Evolutionary conservation across 768 basidiomycete genomes (phyloP).

Genomic region (Termitomyces heimii): DNA sequence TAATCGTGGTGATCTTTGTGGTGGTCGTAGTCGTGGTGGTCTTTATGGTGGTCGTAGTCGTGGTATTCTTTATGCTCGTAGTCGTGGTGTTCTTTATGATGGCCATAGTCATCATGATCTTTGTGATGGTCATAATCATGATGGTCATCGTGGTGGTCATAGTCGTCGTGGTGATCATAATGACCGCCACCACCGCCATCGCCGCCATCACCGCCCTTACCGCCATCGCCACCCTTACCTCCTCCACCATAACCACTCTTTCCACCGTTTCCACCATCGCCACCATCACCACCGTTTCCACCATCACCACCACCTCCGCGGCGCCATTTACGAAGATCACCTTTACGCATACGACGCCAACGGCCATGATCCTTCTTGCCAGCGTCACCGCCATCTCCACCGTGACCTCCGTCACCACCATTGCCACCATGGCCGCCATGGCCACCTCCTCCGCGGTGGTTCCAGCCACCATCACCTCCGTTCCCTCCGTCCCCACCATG

Average conservation of each 20-base stretch:
- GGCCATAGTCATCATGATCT: not conserved
- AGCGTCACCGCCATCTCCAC: not conserved
- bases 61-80: not conserved
- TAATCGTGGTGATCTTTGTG: not conserved
- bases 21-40: not conserved
- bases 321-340: not conserved
- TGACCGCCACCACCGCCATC: not conserved
- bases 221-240: not conserved
- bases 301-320: not conserved
- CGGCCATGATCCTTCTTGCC: not conserved
- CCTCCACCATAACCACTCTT: not conserved
- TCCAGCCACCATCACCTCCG: not conserved
- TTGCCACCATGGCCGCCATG: not conserved
- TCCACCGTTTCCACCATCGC: not conserved
- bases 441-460: not conserved
- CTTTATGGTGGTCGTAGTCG: not conserved
- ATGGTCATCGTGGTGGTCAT: not conserved
- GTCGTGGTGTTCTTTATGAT: not conserved
- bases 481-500: not conserved
- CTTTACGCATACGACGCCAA: not conserved
- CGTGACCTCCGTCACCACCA: not conserved
- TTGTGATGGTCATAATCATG: not conserved
- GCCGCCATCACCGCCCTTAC: not conserved
- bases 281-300: not conserved
- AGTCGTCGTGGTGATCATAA: not conserved